Base-by-base conservation (phyloP, 371 early-diverging fungal species). In the Nematocida minor region DNA sequence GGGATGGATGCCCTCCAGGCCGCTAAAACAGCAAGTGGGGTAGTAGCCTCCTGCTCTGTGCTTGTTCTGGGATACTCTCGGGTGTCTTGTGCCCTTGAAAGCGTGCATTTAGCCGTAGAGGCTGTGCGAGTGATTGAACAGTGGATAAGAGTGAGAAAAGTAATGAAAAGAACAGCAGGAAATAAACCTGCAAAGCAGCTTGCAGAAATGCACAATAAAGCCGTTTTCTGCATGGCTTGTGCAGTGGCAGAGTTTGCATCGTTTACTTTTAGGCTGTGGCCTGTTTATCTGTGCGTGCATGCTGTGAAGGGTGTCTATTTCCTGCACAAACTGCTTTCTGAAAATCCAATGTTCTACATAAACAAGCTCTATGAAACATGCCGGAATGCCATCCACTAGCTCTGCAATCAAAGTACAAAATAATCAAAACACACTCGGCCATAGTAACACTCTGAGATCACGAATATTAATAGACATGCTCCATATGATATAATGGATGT, bases 211-310 rank as follows among this genome's bases (percentile, higher is more conserved):
- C 34, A 46, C 22, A 29, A 16, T 9, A 42, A 41, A 22, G 60
- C 71, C 0, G 46, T 25, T 0, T 14, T 53, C 6, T 41, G 18
- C 2, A 14, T 64, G 22, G 71, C 18, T 14, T 38, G 25, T 20
- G 11, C 34, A 9, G 22, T 54, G 9, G 64, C 66, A 20, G 71
- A 71, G 48, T 16, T 38, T 1, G 6, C 40, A 22, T 60, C 66
- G n/a, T 71, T 67, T 42, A 31, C 36, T 7, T n/a, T 41, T 18
- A n/a, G 27, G 11, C 11, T 34, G 16, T 71, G 71, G 71, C 60
- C 60, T 0, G 34, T 64, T 14, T 71, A 71, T 32, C 31, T 71
- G 69, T 18, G n/a, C 9, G 48, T 48, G 6, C 20, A 7, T 41
- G 25, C 42, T 11, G 11, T 60, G 47, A 31, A 57, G 27, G 57